A percentile compares a stretch with the other conserved stretches of the same genome.
phyloP scores from a whole-genome alignment of 2,329 filamentous ascomycete species.

The Pyricularia sp. region DNA sequence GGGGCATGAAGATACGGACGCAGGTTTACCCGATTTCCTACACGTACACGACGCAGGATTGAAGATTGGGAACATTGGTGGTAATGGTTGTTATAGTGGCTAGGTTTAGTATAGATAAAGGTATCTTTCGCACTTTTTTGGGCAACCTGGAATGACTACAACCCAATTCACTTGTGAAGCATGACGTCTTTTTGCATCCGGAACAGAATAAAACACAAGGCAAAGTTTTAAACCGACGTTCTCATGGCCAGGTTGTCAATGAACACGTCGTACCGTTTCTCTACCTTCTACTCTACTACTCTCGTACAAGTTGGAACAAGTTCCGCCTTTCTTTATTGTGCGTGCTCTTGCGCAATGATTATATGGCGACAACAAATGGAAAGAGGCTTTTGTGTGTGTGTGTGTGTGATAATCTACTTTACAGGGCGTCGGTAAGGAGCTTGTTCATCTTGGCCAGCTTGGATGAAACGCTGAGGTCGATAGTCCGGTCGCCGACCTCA shows the following conservation, averaged over 20 bases:
- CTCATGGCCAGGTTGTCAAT: not conserved
- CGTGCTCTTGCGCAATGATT: not conserved
- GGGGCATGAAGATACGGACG: not conserved
- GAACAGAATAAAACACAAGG: not conserved
- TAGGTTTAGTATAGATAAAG: not conserved
- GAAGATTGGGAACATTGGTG: not conserved
- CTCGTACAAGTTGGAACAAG: not conserved
- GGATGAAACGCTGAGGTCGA: slow-evolving; percentile 88
- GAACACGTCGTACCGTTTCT: not conserved
- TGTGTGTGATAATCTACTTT: slow-evolving; percentile 33
- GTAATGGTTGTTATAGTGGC: not conserved
- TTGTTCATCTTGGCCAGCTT: slow-evolving; percentile 99
- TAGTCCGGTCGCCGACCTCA: slow-evolving; percentile 94
- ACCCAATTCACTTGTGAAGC: not conserved
- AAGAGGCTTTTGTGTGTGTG: not conserved
- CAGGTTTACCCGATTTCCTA: not conserved
- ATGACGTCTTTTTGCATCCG: not conserved
- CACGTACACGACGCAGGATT: not conserved
- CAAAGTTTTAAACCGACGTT: not conserved
- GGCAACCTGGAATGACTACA: not conserved
- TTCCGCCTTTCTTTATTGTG: slow-evolving; percentile 1
- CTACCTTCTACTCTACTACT: not conserved
- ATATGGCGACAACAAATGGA: not conserved
- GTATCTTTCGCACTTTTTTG: not conserved
- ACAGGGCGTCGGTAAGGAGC: slow-evolving; percentile 91